Base-by-base conservation (phyloP, 208 protist genomes). In the Leishmania braziliensis region DNA sequence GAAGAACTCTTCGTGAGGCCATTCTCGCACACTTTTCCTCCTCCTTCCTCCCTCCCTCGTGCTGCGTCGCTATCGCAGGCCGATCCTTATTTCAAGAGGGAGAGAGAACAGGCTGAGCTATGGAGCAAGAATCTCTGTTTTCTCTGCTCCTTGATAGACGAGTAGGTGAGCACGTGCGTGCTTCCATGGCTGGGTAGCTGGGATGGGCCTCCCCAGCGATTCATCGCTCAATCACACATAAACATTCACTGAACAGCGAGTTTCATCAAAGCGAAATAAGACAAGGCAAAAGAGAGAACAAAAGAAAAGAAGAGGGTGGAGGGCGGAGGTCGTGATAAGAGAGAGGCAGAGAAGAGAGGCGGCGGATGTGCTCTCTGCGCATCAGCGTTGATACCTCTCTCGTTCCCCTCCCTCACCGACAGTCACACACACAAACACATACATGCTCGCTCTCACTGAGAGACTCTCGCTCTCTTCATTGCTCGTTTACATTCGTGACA, bases 401-500 rank as follows among this genome's bases (percentile, higher is more conserved):
- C 4, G 46, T 43, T 5, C 68, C 43, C 5, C 36, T 23, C 4
- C 26, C 43, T 18, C 68, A n/a, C 16, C 5, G 18, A 71, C 4
- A n/a, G 43, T 48, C 33, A 10, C 23, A 33, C 36, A 33, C 39
- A 23, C 6, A 72, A 4, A 72, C 16, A 51, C 43, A 33, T 26
- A 33, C 62, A 70, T 36, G 43, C 39, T 16, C n/a, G 65, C 43
- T 56, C 36, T 36, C 18, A 23, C 6, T 9, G 36, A 72, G 43
- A 48, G 68, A 16, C 36, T 72, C 68, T 29, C 43, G 39, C 23
- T 72, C 23, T 72, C 68, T 53, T 23, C 43, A 12, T 72, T 8
- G 43, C 43, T 72, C 23, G 68, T 72, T 48, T 51, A 50, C 74
- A 68, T 78, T 20, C 18, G 43, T 39, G 43, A n/a, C 75, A 46